phyloP scores from a whole-genome alignment of 2,329 filamentous ascomycete species.

The Diaporthe destruens region DNA sequence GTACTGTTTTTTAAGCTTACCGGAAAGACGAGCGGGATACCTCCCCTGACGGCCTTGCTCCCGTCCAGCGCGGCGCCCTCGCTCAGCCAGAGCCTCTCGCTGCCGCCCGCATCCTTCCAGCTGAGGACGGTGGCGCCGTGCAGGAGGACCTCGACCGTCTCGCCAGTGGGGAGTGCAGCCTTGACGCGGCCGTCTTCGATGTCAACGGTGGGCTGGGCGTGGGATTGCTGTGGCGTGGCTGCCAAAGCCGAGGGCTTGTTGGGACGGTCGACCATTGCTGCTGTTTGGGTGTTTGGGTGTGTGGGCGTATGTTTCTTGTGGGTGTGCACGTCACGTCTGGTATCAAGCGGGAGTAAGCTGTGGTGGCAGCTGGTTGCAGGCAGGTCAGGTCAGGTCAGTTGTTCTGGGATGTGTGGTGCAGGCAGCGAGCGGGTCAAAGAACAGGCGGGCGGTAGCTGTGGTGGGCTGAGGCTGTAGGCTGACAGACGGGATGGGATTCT shows the following conservation, averaged over 20 bases:
- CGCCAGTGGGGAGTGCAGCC: slow-evolving; percentile 87
- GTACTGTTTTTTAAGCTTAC: slow-evolving; percentile 63
- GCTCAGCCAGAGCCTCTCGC: slow-evolving; percentile 90
- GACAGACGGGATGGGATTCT: background rate
- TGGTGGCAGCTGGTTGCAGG: background rate
- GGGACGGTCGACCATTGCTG: slow-evolving; percentile 80
- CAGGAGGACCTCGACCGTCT: slow-evolving; percentile 88
- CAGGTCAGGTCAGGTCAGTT: slow-evolving; percentile 12
- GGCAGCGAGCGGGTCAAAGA: background rate
- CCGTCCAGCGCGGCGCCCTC: slow-evolving; percentile 86
- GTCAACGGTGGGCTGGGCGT: slow-evolving; percentile 79
- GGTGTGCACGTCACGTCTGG: slow-evolving; percentile 8
- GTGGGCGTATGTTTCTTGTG: slow-evolving; percentile 1
- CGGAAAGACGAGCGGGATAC: slow-evolving; percentile 93
- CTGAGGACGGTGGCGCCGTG: slow-evolving; percentile 92
- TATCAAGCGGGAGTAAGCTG: background rate
- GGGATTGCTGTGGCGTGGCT: slow-evolving; percentile 76
- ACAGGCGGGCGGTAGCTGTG: background rate
- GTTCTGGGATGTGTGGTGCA: slow-evolving; percentile 19
- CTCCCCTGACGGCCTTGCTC: slow-evolving; percentile 88
- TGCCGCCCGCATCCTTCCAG: slow-evolving; percentile 86
- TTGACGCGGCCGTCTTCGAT: slow-evolving; percentile 79
- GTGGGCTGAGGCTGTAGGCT: slow-evolving; percentile 15
- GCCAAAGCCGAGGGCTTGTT: slow-evolving; percentile 86
- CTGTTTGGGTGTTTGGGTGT: background rate